Evolutionary conservation across 2,329 filamentous ascomycete species (phyloP), one percentile per base, ranked within the genome.

Genomic region (Chrysoporthe austroafricana): DNA sequence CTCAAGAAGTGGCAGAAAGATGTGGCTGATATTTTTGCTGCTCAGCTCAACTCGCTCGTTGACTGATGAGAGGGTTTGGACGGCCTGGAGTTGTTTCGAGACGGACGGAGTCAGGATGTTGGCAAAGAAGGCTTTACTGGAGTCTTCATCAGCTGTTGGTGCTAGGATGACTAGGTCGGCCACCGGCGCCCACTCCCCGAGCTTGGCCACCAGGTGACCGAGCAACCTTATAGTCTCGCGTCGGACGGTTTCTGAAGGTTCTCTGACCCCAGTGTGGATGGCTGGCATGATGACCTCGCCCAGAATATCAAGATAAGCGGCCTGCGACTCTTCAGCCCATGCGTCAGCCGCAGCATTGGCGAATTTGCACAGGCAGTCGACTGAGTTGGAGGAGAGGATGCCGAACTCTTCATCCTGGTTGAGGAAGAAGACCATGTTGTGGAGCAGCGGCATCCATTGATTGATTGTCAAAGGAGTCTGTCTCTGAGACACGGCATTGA

Each of bases 21-120:
- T 91, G 21, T 95, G 90, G 68, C 90, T 90, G 70, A 97, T 85
- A 74, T 97, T 97, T 63, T 88, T 88, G 73, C 92, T 91, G 70
- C 86, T 86, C 68, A 99, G 82, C 61, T 88, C 84, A 14, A 86
- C 84, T 66, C 85, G 84, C 11, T 82, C 78, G 66, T 92, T 92
- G 70, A 91, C 90, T 9, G 85, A 81, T 66, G 91, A 89, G 14
- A 99, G 83, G 66, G 93, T 86, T 68, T 92, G 89, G 48, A 99
- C 82, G 2, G 96, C 94, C 72, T 94, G 91, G 64, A 96, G 84
- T 74, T 97, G 92, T 71, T 93, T 90, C 69, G 96, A 90, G 46
- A 94, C 90, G 63, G 97, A 94, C 60, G 97, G 95, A 74, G 96
- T 94, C 46, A 98, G 82, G 57, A 98, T 89, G 73, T 98, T 97